Evolutionary conservation across 2,329 filamentous ascomycete species (phyloP), one percentile per base, ranked within the genome.

Genomic region (Botrytis cinerea): DNA sequence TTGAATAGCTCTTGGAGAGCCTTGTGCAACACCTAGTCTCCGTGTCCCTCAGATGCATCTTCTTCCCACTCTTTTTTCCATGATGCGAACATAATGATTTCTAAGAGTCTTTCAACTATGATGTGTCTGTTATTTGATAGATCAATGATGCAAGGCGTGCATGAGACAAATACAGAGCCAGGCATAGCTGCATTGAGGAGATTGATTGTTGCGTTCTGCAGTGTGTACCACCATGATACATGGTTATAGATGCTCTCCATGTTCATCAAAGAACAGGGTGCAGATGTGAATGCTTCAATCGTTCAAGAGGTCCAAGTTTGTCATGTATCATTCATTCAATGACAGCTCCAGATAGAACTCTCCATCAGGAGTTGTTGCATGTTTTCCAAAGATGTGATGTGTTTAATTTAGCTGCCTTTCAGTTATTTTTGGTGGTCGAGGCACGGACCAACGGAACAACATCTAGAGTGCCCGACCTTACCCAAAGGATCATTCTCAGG

Each of bases 391-490:
- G 46, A 12, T 22, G 20, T 48, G 46, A 4, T 22, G 20, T 48
- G 46, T 18, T 57, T 28, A 8, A 25, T 28, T 3, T 54, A n/a
- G 12, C 20, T 22, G 51, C 16, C 51, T 54, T 54, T 28, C 10
- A 28, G 51, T 57, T 14, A 8, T 57, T 16, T 45, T 18, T 28
- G 48, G 6, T n/a, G 48, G 10, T 54, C 48, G 43, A 48, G 22
- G 62, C 62, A 48, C 62, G 38, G 62, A 48, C 62, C 62, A 48
- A n/a, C 45, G 62, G 62, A 45, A 66, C 28, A 64, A 20, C 62
- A 32, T 64, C 14, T 22, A 28, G 25, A 9, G 61, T 45, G 60
- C 60, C 38, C 14, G 51, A 54, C 48, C 7, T 32, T 57, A 25
- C n/a, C 51, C 14, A 28, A 2, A 28, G 28, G 51, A 57, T 28